Evolutionary conservation across 306 rosid genomes (phyloP).

Genomic region (Alnus glutinosa): DNA sequence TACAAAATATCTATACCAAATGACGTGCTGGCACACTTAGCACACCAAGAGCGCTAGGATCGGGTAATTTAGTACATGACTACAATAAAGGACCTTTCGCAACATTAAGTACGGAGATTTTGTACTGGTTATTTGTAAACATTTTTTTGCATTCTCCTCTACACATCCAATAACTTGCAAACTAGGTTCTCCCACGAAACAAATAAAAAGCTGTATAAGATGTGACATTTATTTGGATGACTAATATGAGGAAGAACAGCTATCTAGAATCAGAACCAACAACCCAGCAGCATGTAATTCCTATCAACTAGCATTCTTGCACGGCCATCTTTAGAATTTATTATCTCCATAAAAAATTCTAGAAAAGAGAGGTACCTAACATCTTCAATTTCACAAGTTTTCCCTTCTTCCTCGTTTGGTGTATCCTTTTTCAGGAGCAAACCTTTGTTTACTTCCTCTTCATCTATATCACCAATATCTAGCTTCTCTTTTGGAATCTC

Average conservation of each 20-base stretch:
- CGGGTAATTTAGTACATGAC: no score
- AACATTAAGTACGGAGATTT: no score
- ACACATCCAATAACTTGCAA: background rate
- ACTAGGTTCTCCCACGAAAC: background rate
- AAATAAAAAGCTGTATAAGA: background rate
- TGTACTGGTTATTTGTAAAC: no score
- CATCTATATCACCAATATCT: conserved; percentile 40
- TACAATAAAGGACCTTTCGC: background rate
- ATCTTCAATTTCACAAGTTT: conserved; percentile 43
- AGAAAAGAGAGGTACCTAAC: conserved; percentile 40
- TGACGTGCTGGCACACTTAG: background rate
- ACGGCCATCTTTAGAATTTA: background rate
- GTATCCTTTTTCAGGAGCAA: conserved; percentile 38
- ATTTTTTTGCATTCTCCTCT: background rate
- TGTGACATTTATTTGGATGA: background rate
- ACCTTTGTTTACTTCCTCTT: conserved; percentile 46
- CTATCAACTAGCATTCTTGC: background rate
- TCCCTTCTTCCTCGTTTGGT: conserved; percentile 33
- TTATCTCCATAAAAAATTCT: background rate
- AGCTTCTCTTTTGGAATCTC: conserved; percentile 44
- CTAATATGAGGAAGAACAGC: background rate
- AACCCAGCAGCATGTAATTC: background rate
- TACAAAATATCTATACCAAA: background rate
- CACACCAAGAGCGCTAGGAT: background rate
- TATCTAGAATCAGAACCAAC: background rate